These are phyloP conservation scores for Yamadazyma diddensiae DNA, from an alignment of 1,139 yeast species.

Conservation along the genomic window DNA sequence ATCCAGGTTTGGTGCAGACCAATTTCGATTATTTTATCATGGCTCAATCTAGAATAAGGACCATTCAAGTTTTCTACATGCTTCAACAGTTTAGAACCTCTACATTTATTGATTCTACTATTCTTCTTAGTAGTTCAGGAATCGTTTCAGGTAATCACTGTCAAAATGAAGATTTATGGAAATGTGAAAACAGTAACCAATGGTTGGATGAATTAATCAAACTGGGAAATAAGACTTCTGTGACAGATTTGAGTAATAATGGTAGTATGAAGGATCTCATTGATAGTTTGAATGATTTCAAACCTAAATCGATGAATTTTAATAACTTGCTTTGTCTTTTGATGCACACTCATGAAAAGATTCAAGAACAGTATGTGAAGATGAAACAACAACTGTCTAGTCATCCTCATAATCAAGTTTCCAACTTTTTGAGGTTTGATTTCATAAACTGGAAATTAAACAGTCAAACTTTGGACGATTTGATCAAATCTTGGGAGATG, in stretches of 20 bases:
- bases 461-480: constrained; percentile 51
- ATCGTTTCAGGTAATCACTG: constrained; percentile 77
- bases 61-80: constrained; percentile 75
- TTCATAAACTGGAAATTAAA: constrained; percentile 57
- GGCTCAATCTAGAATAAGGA: constrained; percentile 83
- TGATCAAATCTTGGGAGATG: constrained; percentile 65
- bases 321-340: constrained; percentile 62
- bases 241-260: constrained; percentile 60
- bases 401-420: constrained; percentile 5
- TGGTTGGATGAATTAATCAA: constrained; percentile 45
- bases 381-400: constrained; percentile 6
- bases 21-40: constrained; percentile 73
- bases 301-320: constrained; percentile 44
- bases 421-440: constrained; percentile 20
- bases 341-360: constrained; percentile 70
- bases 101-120: constrained; percentile 55
- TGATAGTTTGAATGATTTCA: constrained; percentile 45
- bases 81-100: constrained; percentile 70
- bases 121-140: constrained; percentile 54
- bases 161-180: constrained; percentile 67
- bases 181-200: constrained; percentile 49
- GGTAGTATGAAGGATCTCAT: constrained; percentile 48
- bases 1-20: constrained; percentile 22
- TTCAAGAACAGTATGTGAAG: constrained; percentile 44
- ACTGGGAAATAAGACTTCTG: constrained; percentile 4